Evolutionary conservation across 2,329 filamentous ascomycete genomes (phyloP), one percentile per base, ranked within the genome.

Genomic region (Xylariaceae sp.): DNA sequence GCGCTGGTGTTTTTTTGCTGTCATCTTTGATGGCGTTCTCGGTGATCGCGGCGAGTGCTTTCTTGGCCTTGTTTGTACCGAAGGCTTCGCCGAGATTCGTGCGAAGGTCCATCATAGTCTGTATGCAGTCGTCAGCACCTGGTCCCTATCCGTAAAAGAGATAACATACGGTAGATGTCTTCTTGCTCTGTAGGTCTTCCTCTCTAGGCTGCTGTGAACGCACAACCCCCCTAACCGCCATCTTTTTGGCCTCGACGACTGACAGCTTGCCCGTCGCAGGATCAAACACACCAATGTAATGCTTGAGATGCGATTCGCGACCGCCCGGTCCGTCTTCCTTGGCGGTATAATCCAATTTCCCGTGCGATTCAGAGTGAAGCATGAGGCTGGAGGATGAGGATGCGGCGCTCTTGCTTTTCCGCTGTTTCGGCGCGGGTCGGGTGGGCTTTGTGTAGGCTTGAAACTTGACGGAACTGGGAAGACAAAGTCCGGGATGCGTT

Each of bases 11-110:
- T 53, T 67, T 69, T 43, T 67, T 68, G n/a, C 54, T 57, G 19
- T 60, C 55, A 35, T 61, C 58, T 35, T 72, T 73, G 62, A 92
- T 89, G 19, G 87, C 86, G 66, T 91, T 91, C 64, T 88, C 79
- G 2, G 84, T 68, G 26, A 68, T 62, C n/a, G 67, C 63, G 8
- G 65, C 64, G 62, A 94, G 83, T 1, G 83, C 86, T 73, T 91
- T 92, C 76, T 85, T 87, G 27, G 89, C 87, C 72, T 91, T 92
- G 75, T 89, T 91, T 30, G 88, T 92, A 69, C 89, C 89, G 65
- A 95, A 95, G 34, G 86, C 84, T 64, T 88, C 80, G 41, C 87
- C 88, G 9, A 95, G 82, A 2, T 85, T 81, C 63, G 84, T 85
- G 62, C 81, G 82, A 66, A 81, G 80, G 31, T 86, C 80, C 64